These are phyloP conservation scores for Lactifluus subvellereus DNA, from an alignment of 768 basidiomycete genomes.

Conservation along the genomic window DNA sequence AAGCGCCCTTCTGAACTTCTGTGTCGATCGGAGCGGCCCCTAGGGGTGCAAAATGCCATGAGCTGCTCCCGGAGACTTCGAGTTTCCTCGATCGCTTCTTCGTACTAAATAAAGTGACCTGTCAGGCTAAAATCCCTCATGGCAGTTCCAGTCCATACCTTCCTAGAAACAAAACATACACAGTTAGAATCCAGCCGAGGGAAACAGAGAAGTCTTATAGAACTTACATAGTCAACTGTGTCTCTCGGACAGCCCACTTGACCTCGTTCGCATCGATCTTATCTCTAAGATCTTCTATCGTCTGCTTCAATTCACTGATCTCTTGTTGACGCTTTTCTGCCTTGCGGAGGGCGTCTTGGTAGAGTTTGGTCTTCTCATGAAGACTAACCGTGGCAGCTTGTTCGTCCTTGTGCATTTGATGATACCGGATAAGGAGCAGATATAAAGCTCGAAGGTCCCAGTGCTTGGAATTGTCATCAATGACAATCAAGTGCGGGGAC, in stretches of 20 bases:
- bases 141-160: constrained; percentile 12
- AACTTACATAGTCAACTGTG: constrained; percentile 16
- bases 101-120: constrained; percentile 16
- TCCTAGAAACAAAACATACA: constrained; percentile 13
- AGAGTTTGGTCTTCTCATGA: constrained; percentile 18
- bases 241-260: constrained; percentile 14
- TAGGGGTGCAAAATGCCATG: constrained; percentile 9
- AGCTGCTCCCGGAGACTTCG: constrained; percentile 20
- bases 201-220: not conserved
- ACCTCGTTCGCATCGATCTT: constrained; percentile 17
- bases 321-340: constrained; percentile 14
- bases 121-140: not conserved
- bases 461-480: constrained; percentile 12
- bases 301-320: constrained; percentile 6
- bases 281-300: constrained; percentile 17
- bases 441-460: constrained; percentile 25
- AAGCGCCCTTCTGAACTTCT: constrained; percentile 13
- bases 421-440: constrained; percentile 22
- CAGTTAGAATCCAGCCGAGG: not conserved
- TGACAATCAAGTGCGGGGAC: not conserved
- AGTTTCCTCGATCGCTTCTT: constrained; percentile 21
- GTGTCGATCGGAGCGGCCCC: constrained; percentile 17
- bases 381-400: constrained; percentile 19
- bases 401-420: constrained; percentile 25
- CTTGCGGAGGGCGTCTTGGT: constrained; percentile 20